phyloP scores from a whole-genome alignment of 768 basidiomycete species.

The Amanita molliuscula region DNA sequence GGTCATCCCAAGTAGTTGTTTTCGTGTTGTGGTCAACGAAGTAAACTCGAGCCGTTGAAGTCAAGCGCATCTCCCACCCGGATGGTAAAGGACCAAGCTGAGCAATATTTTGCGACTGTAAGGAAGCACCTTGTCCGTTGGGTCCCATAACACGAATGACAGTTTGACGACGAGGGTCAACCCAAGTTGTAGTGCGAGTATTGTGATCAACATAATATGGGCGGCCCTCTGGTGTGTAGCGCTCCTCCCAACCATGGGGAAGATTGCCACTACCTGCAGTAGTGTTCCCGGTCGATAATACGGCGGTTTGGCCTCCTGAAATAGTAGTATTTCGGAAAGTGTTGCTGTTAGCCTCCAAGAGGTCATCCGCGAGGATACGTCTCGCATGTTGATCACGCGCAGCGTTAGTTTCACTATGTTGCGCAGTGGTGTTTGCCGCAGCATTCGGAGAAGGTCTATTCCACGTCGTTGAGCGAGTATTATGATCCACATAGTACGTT shows the following conservation, averaged over 20 bases:
- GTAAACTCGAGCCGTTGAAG: slow-evolving; percentile 95
- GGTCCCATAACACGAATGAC: slow-evolving; percentile 96
- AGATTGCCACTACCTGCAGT: slow-evolving; percentile 76
- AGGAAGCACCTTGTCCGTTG: slow-evolving; percentile 73
- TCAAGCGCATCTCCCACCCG: slow-evolving; percentile 99
- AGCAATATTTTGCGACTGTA: slow-evolving; percentile 92
- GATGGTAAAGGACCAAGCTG: slow-evolving; percentile 95
- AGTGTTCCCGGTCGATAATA: slow-evolving; percentile 35
- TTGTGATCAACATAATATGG: slow-evolving; percentile 99
- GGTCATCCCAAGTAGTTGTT: slow-evolving; percentile 99
- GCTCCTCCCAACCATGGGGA: slow-evolving; percentile 98
- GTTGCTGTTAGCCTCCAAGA: slow-evolving; percentile 62
- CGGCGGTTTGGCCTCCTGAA: slow-evolving; percentile 22
- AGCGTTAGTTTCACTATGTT: slow-evolving; percentile 73
- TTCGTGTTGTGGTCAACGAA: slow-evolving; percentile 99
- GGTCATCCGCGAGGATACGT: slow-evolving; percentile 74
- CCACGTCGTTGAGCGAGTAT: slow-evolving; percentile 96
- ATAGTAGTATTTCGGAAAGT: slow-evolving; percentile 19
- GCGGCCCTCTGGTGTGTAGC: slow-evolving; percentile 95
- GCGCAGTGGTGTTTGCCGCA: slow-evolving; percentile 56
- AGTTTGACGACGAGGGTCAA: slow-evolving; percentile 95
- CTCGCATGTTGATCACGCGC: slow-evolving; percentile 82
- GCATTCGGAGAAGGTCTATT: slow-evolving; percentile 80
- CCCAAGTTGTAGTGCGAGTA: slow-evolving; percentile 99
- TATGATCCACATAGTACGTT: slow-evolving; percentile 98